Percentiles rank a stretch among this genome's conserved stretches.
These are phyloP conservation scores for Plasmodium relictum DNA, from an alignment of 169 alveolate species.

Conservation along the genomic window DNA sequence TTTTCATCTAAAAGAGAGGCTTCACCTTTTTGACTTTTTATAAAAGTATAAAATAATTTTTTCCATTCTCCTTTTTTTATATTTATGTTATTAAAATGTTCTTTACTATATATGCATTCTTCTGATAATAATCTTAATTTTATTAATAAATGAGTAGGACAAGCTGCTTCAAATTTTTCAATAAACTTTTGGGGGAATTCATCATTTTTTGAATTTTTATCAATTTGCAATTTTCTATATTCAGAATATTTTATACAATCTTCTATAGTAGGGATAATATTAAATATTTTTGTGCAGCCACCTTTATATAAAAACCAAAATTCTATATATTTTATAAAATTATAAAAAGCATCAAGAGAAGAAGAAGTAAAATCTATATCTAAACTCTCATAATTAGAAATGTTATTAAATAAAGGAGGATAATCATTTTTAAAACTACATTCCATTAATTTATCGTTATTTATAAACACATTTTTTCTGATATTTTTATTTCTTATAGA, in stretches of 20 bases:
- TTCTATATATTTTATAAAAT: constrained; percentile 56
- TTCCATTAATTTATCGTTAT: constrained; percentile 56
- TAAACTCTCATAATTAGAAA: constrained; percentile 22
- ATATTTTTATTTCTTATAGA: background rate
- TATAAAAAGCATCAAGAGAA: constrained; percentile 43
- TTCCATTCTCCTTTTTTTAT: constrained; percentile 64
- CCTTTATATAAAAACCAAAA: constrained; percentile 56
- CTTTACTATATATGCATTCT: constrained; percentile 57
- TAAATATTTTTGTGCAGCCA: constrained; percentile 58
- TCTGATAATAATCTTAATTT: constrained; percentile 52
- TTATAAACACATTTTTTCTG: constrained; percentile 5
- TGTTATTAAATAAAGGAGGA: constrained; percentile 57
- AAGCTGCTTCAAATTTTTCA: constrained; percentile 58
- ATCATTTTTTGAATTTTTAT: constrained; percentile 41
- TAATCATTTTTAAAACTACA: constrained; percentile 38
- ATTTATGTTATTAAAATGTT: constrained; percentile 40
- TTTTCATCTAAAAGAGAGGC: constrained; percentile 38
- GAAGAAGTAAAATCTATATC: constrained; percentile 32
- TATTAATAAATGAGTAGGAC: constrained; percentile 64
- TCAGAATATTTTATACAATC: constrained; percentile 67
- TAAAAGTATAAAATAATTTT: constrained; percentile 49
- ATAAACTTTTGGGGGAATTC: constrained; percentile 24
- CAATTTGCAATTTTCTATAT: constrained; percentile 30
- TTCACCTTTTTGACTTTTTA: constrained; percentile 40
- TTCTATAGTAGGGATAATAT: constrained; percentile 51